Evolutionary conservation across 768 basidiomycete genomes (phyloP).

Genomic region (Mycena floridula): DNA sequence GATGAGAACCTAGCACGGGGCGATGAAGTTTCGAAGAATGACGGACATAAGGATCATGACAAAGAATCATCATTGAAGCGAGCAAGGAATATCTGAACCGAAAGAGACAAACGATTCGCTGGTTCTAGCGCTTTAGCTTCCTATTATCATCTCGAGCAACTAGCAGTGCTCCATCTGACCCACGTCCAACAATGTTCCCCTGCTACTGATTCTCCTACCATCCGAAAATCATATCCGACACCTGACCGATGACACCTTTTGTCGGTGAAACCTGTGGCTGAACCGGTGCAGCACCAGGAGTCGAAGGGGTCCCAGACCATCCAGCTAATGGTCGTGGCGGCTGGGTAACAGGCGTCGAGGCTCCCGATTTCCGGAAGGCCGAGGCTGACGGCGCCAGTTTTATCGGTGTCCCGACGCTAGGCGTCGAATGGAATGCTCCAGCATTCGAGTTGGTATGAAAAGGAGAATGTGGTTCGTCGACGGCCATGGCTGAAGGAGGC

Average conservation of each 20-base stretch:
- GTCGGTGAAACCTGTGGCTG: constrained; percentile 26
- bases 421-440: constrained; percentile 19
- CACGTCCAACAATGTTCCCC: too few relatives aligned
- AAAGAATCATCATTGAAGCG: too few relatives aligned
- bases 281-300: constrained; percentile 14
- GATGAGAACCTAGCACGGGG: too few relatives aligned
- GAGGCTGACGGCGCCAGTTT: constrained; percentile 66
- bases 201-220: too few relatives aligned
- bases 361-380: constrained; percentile 56
- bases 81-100: too few relatives aligned
- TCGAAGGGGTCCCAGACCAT: constrained; percentile 12
- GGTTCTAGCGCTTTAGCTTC: too few relatives aligned
- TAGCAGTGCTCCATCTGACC: too few relatives aligned
- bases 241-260: constrained; percentile 65
- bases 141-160: too few relatives aligned
- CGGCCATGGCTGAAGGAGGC: constrained; percentile 31
- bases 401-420: constrained; percentile 63
- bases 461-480: constrained; percentile 33
- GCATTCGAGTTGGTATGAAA: constrained; percentile 12
- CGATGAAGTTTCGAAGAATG: too few relatives aligned
- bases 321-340: constrained; percentile 6
- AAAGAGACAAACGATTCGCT: too few relatives aligned
- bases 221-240: constrained; percentile 77
- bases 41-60: too few relatives aligned
- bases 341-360: too few relatives aligned